These are phyloP conservation scores for Zea luxurians DNA, from an alignment of 176 grass and related monocot species.

Conservation along the genomic window DNA sequence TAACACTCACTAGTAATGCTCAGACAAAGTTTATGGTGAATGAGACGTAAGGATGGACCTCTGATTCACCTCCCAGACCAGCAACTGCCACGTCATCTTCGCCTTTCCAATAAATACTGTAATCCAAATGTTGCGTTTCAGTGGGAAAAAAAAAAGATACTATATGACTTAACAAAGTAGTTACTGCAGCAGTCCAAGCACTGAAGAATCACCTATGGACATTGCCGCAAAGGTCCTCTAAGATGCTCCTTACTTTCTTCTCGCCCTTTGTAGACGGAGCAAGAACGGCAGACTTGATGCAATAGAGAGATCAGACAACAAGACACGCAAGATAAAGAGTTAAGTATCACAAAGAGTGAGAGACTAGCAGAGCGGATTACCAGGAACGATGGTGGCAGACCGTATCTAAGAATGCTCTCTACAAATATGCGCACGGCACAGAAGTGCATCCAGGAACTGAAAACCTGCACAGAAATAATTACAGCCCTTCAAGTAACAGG, in stretches of 20 bases:
- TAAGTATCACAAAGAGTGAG: background rate
- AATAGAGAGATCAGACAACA: conserved; percentile 29
- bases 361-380: conserved; percentile 34
- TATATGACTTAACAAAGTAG: background rate
- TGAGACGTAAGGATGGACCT: conserved; percentile 85
- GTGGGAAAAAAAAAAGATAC: background rate
- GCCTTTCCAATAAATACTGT: conserved; percentile 85
- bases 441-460: conserved; percentile 99
- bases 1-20: conserved; percentile 30
- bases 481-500: background rate
- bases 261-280: conserved; percentile 72
- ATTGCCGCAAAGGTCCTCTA: conserved; percentile 69
- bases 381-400: conserved; percentile 82
- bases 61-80: conserved; percentile 77
- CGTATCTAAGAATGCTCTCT: conserved; percentile 99
- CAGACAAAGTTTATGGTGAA: conserved; percentile 88
- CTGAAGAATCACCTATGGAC: conserved; percentile 60
- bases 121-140: conserved; percentile 26
- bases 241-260: conserved; percentile 91
- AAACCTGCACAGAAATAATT: conserved; percentile 59
- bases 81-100: conserved; percentile 68
- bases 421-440: conserved; percentile 82
- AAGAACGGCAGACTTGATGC: conserved; percentile 76
- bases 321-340: background rate
- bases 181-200: background rate